Evolutionary conservation across 805 yeast genomes (phyloP).

Genomic region (Jamesozyma rosinii): DNA sequence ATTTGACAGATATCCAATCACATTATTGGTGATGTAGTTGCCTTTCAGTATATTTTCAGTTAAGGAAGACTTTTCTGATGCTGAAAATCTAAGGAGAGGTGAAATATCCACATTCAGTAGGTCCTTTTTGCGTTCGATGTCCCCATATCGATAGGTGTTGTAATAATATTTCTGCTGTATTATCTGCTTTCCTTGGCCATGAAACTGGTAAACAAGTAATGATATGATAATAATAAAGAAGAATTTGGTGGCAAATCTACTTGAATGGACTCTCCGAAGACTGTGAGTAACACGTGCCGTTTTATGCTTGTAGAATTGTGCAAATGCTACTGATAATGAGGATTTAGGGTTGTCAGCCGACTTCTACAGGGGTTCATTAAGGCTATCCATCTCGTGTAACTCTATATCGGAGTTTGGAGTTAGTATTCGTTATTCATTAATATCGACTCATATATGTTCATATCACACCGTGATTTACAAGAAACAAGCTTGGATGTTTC

Average conservation of each 20-base stretch:
- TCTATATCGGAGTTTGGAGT: not conserved
- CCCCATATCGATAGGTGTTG: not conserved
- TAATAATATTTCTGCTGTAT: not conserved
- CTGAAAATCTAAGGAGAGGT: slow-evolving; percentile 3
- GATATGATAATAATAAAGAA: too few species aligned
- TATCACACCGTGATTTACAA: too few species aligned
- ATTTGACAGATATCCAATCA: slow-evolving; percentile 10
- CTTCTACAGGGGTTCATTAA: not conserved
- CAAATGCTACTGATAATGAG: not conserved
- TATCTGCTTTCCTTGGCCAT: not conserved
- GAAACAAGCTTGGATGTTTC: too few species aligned
- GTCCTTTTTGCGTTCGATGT: slow-evolving; percentile 6
- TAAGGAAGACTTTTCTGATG: slow-evolving; percentile 4
- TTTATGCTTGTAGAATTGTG: not conserved
- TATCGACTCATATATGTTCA: too few species aligned
- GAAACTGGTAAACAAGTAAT: not conserved
- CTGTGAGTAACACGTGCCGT: not conserved
- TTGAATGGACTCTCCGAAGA: not conserved
- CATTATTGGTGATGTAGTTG: slow-evolving; percentile 2
- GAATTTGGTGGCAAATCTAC: not conserved
- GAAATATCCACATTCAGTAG: slow-evolving; percentile 8
- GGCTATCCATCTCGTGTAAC: not conserved
- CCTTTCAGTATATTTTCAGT: slow-evolving; percentile 2
- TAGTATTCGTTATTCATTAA: not conserved
- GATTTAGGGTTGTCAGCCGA: not conserved